Conservation (phyloP, 768 basidiomycete species). For the Naganishia antarctica region DNA sequence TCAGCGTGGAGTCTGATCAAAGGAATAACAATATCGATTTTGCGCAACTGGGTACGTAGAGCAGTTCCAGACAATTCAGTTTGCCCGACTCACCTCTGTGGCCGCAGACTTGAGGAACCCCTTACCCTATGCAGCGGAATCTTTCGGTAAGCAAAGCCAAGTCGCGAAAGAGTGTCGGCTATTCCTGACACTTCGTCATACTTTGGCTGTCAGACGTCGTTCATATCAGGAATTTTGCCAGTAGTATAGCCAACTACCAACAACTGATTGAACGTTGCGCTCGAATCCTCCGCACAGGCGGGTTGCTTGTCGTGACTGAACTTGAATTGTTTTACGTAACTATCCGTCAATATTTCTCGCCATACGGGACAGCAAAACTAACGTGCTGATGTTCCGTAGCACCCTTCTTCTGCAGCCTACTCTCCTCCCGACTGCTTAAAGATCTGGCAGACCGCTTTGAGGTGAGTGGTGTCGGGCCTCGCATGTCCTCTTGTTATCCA, state of each 20-base stretch:
- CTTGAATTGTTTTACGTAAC: constrained; percentile 38
- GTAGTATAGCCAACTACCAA: constrained; percentile 34
- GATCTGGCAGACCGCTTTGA: constrained; percentile 26
- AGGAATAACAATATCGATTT: constrained; percentile 24
- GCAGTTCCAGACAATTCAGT: not conserved
- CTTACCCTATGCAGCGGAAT: constrained; percentile 31
- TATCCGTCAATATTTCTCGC: no score
- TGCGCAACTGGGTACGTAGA: constrained; percentile 15
- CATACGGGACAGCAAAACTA: no score
- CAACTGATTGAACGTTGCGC: constrained; percentile 40
- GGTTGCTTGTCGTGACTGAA: constrained; percentile 42
- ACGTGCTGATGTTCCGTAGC: not conserved
- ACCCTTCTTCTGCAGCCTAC: constrained; percentile 8
- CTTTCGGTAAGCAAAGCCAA: constrained; percentile 31
- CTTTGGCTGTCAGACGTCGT: constrained; percentile 37
- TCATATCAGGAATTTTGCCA: constrained; percentile 39
- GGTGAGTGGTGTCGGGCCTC: not conserved
- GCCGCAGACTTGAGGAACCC: constrained; percentile 35
- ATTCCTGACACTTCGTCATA: no score
- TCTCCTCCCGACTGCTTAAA: constrained; percentile 6
- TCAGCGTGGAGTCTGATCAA: constrained; percentile 20
- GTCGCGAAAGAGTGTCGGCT: no score
- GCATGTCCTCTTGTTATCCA: not conserved
- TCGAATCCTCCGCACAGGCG: constrained; percentile 37
- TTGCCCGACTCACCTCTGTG: not conserved